Conservation (phyloP, 2,329 filamentous ascomycete genomes). For the Parastagonospora avenae region DNA sequence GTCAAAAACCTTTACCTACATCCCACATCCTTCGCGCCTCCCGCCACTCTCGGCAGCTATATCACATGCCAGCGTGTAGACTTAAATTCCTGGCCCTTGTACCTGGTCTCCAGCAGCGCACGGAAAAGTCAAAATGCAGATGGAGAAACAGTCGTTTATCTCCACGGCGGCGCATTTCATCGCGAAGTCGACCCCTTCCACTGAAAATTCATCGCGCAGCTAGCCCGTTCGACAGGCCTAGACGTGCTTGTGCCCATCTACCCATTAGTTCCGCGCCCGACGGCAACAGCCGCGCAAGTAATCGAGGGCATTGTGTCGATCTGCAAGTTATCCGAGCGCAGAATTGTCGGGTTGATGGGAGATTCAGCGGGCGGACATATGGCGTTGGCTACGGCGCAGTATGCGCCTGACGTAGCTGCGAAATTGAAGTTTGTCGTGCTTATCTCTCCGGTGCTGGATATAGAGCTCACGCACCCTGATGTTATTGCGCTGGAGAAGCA, state of each 20-base stretch:
- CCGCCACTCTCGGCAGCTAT: too few species aligned
- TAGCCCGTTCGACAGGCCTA: neutral
- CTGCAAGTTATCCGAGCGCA: neutral
- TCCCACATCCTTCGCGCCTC: too few species aligned
- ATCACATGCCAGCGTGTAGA: too few species aligned
- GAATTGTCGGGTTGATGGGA: neutral
- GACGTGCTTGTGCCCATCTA: neutral
- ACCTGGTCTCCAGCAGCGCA: too few species aligned
- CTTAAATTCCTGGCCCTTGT: too few species aligned
- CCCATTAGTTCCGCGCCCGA: neutral
- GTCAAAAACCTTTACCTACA: too few species aligned
- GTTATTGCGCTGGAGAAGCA: neutral
- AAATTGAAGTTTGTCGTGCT: neutral
- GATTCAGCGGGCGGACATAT: neutral
- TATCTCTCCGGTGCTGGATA: neutral
- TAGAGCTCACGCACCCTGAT: neutral
- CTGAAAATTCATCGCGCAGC: neutral
- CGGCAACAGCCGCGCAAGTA: neutral
- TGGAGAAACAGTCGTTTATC: neutral
- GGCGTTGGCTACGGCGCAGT: neutral
- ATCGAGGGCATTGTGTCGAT: neutral
- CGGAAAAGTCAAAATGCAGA: too few species aligned
- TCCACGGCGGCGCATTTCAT: neutral
- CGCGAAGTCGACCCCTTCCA: neutral
- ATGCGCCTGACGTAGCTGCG: neutral